These are phyloP conservation scores for Phytopythium cucurbitacearum DNA, from an alignment of 352 stramenopile genomes.

Conservation along the genomic window DNA sequence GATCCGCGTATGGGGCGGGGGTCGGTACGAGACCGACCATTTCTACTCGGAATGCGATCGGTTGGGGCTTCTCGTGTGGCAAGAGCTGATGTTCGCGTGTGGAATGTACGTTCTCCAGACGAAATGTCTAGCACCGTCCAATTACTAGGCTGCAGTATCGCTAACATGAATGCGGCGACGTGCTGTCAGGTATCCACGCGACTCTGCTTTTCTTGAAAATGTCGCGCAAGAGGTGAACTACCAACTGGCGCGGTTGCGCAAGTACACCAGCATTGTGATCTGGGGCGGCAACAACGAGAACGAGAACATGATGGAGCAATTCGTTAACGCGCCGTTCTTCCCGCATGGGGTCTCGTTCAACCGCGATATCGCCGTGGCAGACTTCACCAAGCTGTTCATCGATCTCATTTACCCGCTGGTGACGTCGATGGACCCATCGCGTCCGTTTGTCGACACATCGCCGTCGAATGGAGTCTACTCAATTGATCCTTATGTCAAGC, in stretches of 20 bases:
- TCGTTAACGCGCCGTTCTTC: conserved; percentile 51
- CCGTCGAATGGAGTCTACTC: conserved; percentile 83
- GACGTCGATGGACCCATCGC: conserved; percentile 34
- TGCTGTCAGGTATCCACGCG: conserved; percentile 40
- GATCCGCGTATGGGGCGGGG: conserved; percentile 86
- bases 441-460: conserved; percentile 84
- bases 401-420: conserved; percentile 65
- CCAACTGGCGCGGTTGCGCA: conserved; percentile 61
- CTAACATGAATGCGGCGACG: not conserved
- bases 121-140: not conserved
- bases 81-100: conserved; percentile 91
- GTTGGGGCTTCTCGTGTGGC: conserved; percentile 84
- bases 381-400: conserved; percentile 82
- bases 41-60: conserved; percentile 84
- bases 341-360: conserved; percentile 50
- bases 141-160: not conserved
- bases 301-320: conserved; percentile 85
- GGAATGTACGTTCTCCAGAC: conserved; percentile 48
- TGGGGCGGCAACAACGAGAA: conserved; percentile 92
- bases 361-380: conserved; percentile 66
- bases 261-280: conserved; percentile 82
- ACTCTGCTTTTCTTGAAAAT: conserved; percentile 54
- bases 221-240: conserved; percentile 52
- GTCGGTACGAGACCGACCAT: conserved; percentile 75
- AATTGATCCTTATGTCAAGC: conserved; percentile 73